phyloP scores from a whole-genome alignment of 2,329 filamentous ascomycete species.

The Malbranchea zuffiana region DNA sequence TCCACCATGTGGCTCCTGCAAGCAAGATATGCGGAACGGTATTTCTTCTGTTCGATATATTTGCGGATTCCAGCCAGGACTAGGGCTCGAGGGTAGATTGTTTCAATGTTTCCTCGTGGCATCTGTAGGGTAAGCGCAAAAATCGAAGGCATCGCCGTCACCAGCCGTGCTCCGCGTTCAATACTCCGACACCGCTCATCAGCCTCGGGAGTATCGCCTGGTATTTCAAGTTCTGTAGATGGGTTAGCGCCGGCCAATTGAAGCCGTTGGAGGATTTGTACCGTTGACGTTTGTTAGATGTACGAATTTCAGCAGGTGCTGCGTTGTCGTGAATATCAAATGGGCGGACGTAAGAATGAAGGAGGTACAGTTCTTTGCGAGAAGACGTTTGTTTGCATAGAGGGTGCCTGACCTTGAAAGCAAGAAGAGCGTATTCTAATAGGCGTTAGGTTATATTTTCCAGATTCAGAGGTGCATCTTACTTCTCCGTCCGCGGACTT shows the following conservation, averaged over 20 bases:
- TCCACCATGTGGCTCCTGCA: constrained; percentile 91
- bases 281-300: constrained; percentile 60
- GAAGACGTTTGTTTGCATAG: constrained; percentile 61
- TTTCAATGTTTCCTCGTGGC: constrained; percentile 91
- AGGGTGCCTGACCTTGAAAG: constrained; percentile 66
- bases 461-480: constrained; percentile 10
- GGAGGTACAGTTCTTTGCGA: constrained; percentile 84
- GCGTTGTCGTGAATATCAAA: constrained; percentile 83
- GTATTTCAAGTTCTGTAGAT: constrained; percentile 62
- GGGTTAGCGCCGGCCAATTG: neutral
- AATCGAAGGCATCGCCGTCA: constrained; percentile 79
- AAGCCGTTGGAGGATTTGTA: constrained; percentile 28
- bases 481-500: constrained; percentile 33
- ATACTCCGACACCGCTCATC: constrained; percentile 89
- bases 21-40: constrained; percentile 70
- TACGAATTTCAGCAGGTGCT: constrained; percentile 87
- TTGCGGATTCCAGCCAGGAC: constrained; percentile 81
- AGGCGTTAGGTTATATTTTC: constrained; percentile 13
- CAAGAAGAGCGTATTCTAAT: constrained; percentile 45
- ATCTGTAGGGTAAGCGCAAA: constrained; percentile 86
- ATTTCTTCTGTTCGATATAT: constrained; percentile 69
- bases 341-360: constrained; percentile 73
- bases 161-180: constrained; percentile 74
- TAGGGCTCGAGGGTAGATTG: constrained; percentile 83
- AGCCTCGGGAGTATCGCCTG: constrained; percentile 75